These are phyloP conservation scores for Skeletonema menzelii DNA, from an alignment of 108 stramenopile species.

Conservation along the genomic window DNA sequence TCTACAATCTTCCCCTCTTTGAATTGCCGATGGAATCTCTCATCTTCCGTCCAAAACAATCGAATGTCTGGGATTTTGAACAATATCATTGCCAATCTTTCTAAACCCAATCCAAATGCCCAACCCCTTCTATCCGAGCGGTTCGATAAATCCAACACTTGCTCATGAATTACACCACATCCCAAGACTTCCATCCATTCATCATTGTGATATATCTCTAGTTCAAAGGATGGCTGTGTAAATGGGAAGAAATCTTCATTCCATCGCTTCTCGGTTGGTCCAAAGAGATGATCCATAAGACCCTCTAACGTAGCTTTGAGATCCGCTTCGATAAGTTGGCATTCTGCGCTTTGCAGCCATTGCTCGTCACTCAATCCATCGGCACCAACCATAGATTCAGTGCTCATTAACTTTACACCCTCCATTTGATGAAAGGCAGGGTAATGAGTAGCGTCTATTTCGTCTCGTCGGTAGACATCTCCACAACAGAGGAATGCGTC, in stretches of 20 bases:
- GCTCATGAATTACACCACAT: slow-evolving; percentile 90
- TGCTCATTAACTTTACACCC: slow-evolving; percentile 85
- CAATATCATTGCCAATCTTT: slow-evolving; percentile 96
- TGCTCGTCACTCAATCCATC: slow-evolving; percentile 32
- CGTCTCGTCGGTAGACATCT: slow-evolving; percentile 98
- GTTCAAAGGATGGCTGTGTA: slow-evolving; percentile 92
- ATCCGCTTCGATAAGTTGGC: slow-evolving; percentile 55
- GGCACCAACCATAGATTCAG: slow-evolving; percentile 61
- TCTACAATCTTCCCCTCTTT: slow-evolving; percentile 65
- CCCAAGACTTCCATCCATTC: slow-evolving; percentile 98
- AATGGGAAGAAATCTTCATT: slow-evolving; percentile 94
- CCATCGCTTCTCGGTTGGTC: slow-evolving; percentile 67
- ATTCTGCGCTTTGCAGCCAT: slow-evolving; percentile 13
- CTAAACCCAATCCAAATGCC: slow-evolving; percentile 97
- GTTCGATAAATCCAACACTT: slow-evolving; percentile 63
- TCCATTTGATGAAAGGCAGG: slow-evolving; percentile 99
- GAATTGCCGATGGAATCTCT: slow-evolving; percentile 91
- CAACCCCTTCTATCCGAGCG: slow-evolving; percentile 64
- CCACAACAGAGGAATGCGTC: slow-evolving; percentile 87
- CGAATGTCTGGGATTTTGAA: slow-evolving; percentile 98
- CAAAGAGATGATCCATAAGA: slow-evolving; percentile 82
- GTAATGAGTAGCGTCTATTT: slow-evolving; percentile 97
- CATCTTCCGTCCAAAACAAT: slow-evolving; percentile 93
- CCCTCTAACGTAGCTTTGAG: slow-evolving; percentile 81
- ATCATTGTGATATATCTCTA: slow-evolving; percentile 90